phyloP scores from a whole-genome alignment of 208 protist genomes.

The Leishmania braziliensis region DNA sequence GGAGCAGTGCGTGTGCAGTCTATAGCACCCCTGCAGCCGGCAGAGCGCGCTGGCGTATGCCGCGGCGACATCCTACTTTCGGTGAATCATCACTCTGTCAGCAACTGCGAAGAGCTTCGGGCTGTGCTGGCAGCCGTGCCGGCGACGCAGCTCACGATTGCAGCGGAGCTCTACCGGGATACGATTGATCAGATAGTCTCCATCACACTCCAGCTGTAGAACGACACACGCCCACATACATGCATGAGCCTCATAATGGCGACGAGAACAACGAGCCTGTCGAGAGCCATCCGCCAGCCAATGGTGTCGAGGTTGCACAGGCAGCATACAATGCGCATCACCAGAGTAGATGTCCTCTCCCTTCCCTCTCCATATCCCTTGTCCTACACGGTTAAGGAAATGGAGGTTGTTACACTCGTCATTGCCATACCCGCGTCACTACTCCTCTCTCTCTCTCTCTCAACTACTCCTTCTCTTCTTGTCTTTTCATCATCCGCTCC shows the following conservation, averaged over 20 bases:
- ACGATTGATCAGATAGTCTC: constrained; percentile 26
- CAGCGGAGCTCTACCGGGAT: constrained; percentile 55
- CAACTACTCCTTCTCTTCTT: neutral
- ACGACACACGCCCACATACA: neutral
- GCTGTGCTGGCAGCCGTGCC: constrained; percentile 31
- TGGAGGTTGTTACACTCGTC: neutral
- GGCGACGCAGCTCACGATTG: constrained; percentile 8
- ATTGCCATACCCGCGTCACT: neutral
- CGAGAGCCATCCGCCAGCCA: neutral
- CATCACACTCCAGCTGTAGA: constrained; percentile 19
- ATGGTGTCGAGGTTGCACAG: neutral
- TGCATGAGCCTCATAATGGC: neutral
- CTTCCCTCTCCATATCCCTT: neutral
- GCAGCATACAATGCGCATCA: neutral
- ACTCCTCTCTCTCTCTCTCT: neutral
- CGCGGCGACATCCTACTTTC: constrained; percentile 53
- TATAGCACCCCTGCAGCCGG: constrained; percentile 30
- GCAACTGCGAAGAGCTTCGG: constrained; percentile 46
- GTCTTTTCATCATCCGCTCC: neutral
- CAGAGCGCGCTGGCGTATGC: constrained; percentile 40
- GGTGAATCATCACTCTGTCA: constrained; percentile 15
- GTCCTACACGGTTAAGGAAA: neutral
- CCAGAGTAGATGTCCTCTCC: neutral
- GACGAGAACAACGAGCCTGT: neutral
- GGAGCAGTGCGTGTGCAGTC: constrained; percentile 58